Evolutionary conservation across 2,329 filamentous ascomycete genomes (phyloP), one percentile per base, ranked within the genome.

Genomic region (Trichothecium sympodiale): DNA sequence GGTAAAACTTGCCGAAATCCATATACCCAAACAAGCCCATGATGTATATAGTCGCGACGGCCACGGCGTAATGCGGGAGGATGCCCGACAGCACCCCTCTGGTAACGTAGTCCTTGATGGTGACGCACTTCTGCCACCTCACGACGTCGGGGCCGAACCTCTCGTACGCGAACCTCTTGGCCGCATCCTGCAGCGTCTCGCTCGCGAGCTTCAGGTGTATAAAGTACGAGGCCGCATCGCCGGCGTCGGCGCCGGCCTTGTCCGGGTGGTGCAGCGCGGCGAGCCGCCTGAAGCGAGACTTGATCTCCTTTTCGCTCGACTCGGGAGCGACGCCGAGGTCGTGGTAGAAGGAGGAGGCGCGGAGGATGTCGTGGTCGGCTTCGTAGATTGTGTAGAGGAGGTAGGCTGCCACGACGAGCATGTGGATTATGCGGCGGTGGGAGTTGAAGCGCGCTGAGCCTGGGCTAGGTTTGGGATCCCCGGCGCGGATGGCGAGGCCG

Each of bases 381-480:
- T 96, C 89, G 63, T 88, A 91, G 49, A 96, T 77, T 32, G 87
- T 94, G 67, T 94, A 95, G 44, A 81, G 61, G 27, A 96, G 83
- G 62, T 96, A 98, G 41, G 74, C 62, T 33, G 80, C 67, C 34
- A 96, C 80, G 50, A 96, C 84, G 46, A 80, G 65, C 52, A 89
- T 80, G 55, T 91, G 79, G 54, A 95, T 89, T 48, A 77, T 74
- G 39, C 83, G 82, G 41, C 86, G 80, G 63, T 96, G 84, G 38
- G 71, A 69, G 43, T 71, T 67, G 55, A 75, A 84, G 45, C 77
- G 77, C 3, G 77, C 69, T n/a, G 71, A 67, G 56, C 83, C 74
- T 26, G 82, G 74, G 39, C 62, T 74, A 2, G 82, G 89, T 40
- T 82, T 83, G 12, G 83, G 83, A 42, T 87, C 79, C 52, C 91